Evolutionary conservation across 306 rosid species (phyloP).

Genomic region (Vigna hirtella): DNA sequence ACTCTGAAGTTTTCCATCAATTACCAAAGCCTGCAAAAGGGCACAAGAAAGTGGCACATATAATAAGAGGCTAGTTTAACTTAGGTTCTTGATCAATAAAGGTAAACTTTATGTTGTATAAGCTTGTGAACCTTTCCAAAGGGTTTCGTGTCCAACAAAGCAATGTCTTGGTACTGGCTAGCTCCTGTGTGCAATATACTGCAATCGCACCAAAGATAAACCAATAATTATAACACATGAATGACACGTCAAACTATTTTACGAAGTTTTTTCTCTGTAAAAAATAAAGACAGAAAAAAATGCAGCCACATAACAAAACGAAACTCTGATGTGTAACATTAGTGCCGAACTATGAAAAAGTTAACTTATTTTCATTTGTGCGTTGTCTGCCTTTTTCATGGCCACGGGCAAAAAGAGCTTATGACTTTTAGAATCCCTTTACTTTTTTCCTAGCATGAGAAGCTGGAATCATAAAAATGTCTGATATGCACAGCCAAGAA

Average conservation of each 20-base stretch:
- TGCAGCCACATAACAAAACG: background rate
- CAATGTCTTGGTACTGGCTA: constrained; percentile 92
- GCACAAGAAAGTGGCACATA: constrained; percentile 3
- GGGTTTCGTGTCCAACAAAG: constrained; percentile 94
- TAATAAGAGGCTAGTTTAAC: constrained; percentile 1
- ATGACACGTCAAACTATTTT: background rate
- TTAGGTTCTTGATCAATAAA: background rate
- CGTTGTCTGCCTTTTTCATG: constrained; percentile 67
- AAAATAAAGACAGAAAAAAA: background rate
- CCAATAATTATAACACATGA: background rate
- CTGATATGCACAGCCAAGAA: constrained; percentile 25
- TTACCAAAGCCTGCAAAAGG: constrained; percentile 74
- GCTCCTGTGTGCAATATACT: constrained; percentile 95
- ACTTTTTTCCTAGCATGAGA: constrained; percentile 42
- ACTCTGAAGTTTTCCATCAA: constrained; percentile 99
- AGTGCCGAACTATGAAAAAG: constrained; percentile 38
- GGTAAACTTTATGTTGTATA: background rate
- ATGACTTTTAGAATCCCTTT: constrained; percentile 47
- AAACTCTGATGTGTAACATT: background rate
- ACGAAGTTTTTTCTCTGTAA: background rate
- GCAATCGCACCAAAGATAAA: constrained; percentile 16
- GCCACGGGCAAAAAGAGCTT: constrained; percentile 52
- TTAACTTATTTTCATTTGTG: constrained; percentile 21
- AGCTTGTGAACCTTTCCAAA: constrained; percentile 76
- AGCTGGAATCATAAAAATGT: constrained; percentile 37